Percentiles rank a stretch among this genome's conserved stretches.
Evolutionary conservation across 345 rosid genomes (phyloP).

Genomic region (Populus alba): DNA sequence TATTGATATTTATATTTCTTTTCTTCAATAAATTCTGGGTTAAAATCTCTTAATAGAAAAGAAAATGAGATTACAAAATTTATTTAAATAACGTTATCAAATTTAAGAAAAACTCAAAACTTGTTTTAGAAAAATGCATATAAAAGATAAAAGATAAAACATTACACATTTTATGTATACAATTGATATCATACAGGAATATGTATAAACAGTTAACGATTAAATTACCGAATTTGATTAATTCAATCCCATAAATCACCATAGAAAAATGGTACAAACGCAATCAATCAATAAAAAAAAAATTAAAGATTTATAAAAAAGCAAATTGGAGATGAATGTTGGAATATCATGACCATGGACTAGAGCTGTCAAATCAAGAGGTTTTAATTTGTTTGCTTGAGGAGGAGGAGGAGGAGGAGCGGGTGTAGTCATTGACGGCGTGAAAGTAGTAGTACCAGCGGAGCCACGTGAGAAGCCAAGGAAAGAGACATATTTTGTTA

Average conservation of each 20-base stretch:
- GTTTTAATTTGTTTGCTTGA: neutral
- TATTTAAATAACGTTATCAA: too few relatives aligned
- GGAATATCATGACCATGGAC: neutral
- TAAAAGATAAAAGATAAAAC: too few relatives aligned
- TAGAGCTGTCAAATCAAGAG: neutral
- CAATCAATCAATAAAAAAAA: neutral
- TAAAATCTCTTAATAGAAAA: too few relatives aligned
- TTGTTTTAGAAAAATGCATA: too few relatives aligned
- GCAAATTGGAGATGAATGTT: neutral
- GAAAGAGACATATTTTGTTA: constrained; percentile 2
- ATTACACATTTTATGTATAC: too few relatives aligned
- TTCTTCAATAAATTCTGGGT: too few relatives aligned
- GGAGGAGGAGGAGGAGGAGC: too few relatives aligned
- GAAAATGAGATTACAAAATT: too few relatives aligned
- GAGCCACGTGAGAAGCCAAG: constrained; percentile 36
- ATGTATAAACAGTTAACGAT: neutral
- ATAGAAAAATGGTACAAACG: neutral
- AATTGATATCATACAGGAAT: neutral
- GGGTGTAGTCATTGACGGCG: constrained; percentile 14
- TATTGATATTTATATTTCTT: too few relatives aligned
- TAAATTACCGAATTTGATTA: neutral
- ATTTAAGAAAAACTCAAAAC: too few relatives aligned
- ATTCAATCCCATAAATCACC: neutral
- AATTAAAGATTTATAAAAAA: neutral
- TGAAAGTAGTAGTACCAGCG: constrained; percentile 32